These are phyloP conservation scores for Breynia disticha DNA, from an alignment of 441 rosid genomes.

Conservation along the genomic window DNA sequence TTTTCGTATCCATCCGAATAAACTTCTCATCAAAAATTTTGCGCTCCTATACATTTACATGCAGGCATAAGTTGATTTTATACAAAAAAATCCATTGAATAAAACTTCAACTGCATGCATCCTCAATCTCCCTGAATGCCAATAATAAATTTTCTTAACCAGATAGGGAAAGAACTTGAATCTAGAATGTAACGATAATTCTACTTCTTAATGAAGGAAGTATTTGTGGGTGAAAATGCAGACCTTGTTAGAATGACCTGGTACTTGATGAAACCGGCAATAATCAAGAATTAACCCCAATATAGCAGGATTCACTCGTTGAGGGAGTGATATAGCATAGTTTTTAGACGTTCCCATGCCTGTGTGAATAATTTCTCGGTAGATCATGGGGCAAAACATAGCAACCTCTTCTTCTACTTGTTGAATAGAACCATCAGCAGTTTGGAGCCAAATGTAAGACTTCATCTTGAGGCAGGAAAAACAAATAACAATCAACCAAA, in stretches of 20 bases:
- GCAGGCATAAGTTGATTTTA: no score
- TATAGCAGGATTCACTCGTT: conserved; percentile 45
- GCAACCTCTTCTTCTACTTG: conserved; percentile 76
- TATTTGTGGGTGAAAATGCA: conserved; percentile 1
- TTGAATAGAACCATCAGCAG: conserved; percentile 59
- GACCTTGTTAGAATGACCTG: conserved; percentile 66
- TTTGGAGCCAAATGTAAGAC: conserved; percentile 63
- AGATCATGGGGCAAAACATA: conserved; percentile 65
- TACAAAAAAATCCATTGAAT: no score
- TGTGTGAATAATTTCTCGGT: conserved; percentile 42
- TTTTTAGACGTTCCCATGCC: conserved; percentile 59
- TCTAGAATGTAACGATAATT: neutral
- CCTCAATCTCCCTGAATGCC: neutral
- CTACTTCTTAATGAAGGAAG: neutral
- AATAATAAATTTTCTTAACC: neutral
- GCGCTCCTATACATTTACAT: conserved; percentile 30
- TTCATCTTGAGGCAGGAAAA: conserved; percentile 36
- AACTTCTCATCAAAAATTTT: conserved; percentile 52
- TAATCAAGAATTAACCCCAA: conserved; percentile 55
- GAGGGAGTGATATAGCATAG: conserved; percentile 60
- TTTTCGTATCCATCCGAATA: conserved; percentile 49
- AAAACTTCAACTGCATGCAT: no score
- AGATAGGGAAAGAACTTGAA: neutral
- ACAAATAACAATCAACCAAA: neutral
- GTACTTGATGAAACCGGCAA: conserved; percentile 63